phyloP scores from a whole-genome alignment of 352 stramenopile species.

The Pythium apleroticum region DNA sequence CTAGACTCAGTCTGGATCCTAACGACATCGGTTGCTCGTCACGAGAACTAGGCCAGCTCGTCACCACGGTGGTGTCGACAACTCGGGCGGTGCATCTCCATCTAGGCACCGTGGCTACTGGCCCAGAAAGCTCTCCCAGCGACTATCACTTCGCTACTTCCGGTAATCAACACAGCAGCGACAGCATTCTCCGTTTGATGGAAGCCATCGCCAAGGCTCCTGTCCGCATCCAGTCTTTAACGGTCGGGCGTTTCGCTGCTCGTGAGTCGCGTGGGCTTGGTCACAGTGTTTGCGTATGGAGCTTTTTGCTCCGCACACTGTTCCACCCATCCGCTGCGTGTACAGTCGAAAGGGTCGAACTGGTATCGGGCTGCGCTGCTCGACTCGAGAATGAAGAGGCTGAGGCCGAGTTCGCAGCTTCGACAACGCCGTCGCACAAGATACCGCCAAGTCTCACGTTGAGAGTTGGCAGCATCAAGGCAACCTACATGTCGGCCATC shows the following conservation, averaged over 20 bases:
- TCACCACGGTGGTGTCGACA: background rate
- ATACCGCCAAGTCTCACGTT: conserved; percentile 6
- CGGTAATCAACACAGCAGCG: background rate
- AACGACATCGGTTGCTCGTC: background rate
- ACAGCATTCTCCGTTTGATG: conserved; percentile 1
- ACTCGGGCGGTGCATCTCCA: background rate
- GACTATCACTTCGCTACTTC: background rate
- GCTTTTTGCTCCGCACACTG: background rate
- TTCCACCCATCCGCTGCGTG: conserved; percentile 3
- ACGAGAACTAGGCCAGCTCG: background rate
- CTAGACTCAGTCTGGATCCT: conserved; percentile 5
- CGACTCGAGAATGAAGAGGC: background rate
- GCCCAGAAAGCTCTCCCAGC: background rate
- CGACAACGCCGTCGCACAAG: background rate
- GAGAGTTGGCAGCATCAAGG: background rate
- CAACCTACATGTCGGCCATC: background rate
- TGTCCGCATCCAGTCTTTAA: conserved; percentile 1
- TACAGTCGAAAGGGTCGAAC: background rate
- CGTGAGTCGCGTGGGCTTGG: background rate
- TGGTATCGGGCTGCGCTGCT: background rate
- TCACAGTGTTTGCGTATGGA: conserved; percentile 4
- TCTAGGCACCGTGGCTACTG: background rate
- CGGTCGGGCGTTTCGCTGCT: background rate
- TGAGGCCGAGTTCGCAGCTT: background rate
- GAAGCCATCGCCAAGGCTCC: conserved; percentile 6